Percentiles rank a stretch among this genome's conserved stretches.
Evolutionary conservation across 2,329 filamentous ascomycete species (phyloP).

Genomic region (Penicillium sp.): DNA sequence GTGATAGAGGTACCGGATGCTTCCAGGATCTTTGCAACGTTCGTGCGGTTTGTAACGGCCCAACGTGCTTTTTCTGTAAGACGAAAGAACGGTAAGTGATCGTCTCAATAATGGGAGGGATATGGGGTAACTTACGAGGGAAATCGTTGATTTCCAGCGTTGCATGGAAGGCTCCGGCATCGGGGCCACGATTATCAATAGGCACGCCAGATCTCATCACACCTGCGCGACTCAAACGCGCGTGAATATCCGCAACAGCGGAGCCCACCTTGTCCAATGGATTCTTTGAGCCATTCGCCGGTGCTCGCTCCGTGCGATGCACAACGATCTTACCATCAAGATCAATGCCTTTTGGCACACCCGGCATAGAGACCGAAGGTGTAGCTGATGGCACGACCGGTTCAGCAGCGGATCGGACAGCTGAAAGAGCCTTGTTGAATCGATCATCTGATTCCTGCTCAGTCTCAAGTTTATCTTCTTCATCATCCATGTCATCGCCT

Average conservation of each 20-base stretch:
- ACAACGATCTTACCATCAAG: slow-evolving; percentile 71
- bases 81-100: slow-evolving; percentile 8
- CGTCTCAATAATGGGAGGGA: background rate
- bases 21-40: slow-evolving; percentile 97
- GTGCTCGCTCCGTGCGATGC: slow-evolving; percentile 64
- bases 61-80: slow-evolving; percentile 81
- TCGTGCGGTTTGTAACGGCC: slow-evolving; percentile 97
- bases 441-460: slow-evolving; percentile 46
- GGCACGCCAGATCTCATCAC: slow-evolving; percentile 88
- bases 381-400: slow-evolving; percentile 19
- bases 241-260: slow-evolving; percentile 89
- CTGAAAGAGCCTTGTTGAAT: slow-evolving; percentile 60
- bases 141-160: slow-evolving; percentile 99
- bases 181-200: slow-evolving; percentile 97
- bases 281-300: slow-evolving; percentile 54
- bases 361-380: slow-evolving; percentile 33
- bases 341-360: slow-evolving; percentile 58
- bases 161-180: slow-evolving; percentile 94
- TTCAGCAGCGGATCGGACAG: slow-evolving; percentile 63
- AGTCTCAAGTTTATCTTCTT: slow-evolving; percentile 71
- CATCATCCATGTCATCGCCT: slow-evolving; percentile 75
- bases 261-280: slow-evolving; percentile 82
- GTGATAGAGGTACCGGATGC: slow-evolving; percentile 94
- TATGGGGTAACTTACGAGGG: slow-evolving; percentile 58
- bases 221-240: slow-evolving; percentile 82